Percentiles rank a stretch among this genome's conserved stretches.
Conservation (phyloP, 495 filamentous ascomycete species). For the Stereocaulon alpinum region DNA sequence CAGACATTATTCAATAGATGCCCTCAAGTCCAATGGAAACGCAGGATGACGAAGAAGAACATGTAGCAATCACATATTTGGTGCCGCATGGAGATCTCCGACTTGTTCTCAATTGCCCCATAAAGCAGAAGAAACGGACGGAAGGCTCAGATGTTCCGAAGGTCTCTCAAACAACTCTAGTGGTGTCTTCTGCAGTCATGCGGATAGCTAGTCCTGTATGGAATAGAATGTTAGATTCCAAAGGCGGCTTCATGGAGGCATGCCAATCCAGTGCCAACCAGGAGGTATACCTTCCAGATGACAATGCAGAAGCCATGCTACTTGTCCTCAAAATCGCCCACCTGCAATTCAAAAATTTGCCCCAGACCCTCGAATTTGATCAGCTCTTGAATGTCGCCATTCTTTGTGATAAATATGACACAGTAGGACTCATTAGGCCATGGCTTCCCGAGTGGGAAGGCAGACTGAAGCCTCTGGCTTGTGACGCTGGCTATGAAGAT, state of each 20-base stretch:
- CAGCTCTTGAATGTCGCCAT: background rate
- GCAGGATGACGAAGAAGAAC: background rate
- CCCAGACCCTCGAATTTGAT: background rate
- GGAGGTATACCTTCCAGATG: background rate
- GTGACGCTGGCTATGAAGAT: background rate
- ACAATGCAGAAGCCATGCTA: background rate
- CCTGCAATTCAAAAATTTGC: background rate
- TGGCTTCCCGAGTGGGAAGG: background rate
- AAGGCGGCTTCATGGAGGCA: background rate
- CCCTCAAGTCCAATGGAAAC: too few relatives aligned
- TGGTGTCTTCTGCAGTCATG: background rate
- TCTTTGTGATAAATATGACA: constrained; percentile 6
- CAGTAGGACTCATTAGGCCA: background rate
- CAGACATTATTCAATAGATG: too few relatives aligned
- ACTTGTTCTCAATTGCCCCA: background rate
- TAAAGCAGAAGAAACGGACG: background rate
- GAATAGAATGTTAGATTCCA: background rate
- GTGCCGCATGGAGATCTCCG: background rate
- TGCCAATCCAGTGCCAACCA: background rate
- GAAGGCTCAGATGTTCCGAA: background rate
- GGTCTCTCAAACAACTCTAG: background rate
- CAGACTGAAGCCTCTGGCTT: background rate
- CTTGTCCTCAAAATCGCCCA: constrained; percentile 4
- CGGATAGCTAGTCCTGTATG: constrained; percentile 2
- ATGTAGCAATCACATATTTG: too few relatives aligned